Conservation (phyloP, 2,329 filamentous ascomycete species). For the Leptographium galeiforme region DNA sequence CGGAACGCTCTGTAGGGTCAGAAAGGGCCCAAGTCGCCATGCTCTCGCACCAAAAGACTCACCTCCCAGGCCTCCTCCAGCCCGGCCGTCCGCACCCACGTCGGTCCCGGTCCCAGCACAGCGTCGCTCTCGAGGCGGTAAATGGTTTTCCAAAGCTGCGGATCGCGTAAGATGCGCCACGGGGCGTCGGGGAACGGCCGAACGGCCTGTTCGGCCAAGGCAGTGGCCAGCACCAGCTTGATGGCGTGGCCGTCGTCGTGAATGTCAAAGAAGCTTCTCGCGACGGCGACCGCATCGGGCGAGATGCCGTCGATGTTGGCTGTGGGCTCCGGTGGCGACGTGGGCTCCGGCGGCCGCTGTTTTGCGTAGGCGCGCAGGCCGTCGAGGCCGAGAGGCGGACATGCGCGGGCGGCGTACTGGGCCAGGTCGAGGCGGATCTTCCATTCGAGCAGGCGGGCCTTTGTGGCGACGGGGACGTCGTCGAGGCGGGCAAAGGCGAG, state of each 20-base stretch:
- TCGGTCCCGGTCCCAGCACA: conserved; percentile 35
- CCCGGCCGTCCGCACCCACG: conserved; percentile 50
- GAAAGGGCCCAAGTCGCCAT: not conserved
- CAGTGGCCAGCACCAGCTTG: conserved; percentile 61
- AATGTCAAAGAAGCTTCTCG: conserved; percentile 25
- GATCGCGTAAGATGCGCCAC: conserved; percentile 39
- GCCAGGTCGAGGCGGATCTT: conserved; percentile 65
- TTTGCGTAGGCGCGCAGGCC: not conserved
- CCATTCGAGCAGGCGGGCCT: conserved; percentile 63
- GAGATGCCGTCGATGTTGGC: no score
- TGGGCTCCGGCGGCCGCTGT: conserved; percentile 27
- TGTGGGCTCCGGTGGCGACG: no score
- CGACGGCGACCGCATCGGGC: no score
- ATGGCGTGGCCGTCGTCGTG: conserved; percentile 70
- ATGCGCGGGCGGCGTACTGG: conserved; percentile 57
- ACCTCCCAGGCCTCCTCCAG: conserved; percentile 50
- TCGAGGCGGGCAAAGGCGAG: conserved; percentile 46
- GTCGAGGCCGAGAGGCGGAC: conserved; percentile 42
- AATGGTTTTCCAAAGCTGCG: conserved; percentile 46
- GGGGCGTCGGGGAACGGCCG: conserved; percentile 26
- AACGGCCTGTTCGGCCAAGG: conserved; percentile 39
- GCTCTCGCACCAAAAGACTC: not conserved
- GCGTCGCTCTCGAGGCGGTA: conserved; percentile 50
- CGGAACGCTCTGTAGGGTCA: not conserved
- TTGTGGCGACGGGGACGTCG: conserved; percentile 48